These are phyloP conservation scores for Penicillium sp. DNA, from an alignment of 2,329 filamentous ascomycete genomes.

Conservation along the genomic window DNA sequence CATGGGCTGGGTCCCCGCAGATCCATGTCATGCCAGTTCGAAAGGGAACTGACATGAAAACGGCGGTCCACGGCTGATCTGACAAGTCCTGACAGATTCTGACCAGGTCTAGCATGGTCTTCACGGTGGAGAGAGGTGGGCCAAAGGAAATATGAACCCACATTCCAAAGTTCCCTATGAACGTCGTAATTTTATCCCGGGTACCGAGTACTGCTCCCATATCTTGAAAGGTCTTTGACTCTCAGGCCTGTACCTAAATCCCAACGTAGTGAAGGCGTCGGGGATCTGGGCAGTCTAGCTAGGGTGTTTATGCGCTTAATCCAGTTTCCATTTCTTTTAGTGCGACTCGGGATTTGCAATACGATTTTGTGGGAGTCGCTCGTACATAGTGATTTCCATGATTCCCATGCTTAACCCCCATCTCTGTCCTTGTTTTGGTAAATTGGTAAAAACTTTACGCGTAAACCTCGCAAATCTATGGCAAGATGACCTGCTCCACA, in stretches of 20 bases:
- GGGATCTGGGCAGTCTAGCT: not conserved
- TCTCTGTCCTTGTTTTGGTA: too few relatives aligned
- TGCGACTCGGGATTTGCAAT: not conserved
- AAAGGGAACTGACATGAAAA: constrained; percentile 8
- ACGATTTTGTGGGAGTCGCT: not conserved
- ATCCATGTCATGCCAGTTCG: constrained; percentile 7
- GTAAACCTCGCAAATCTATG: not conserved
- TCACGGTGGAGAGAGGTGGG: constrained; percentile 3
- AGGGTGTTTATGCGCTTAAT: not conserved
- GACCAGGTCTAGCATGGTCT: not conserved
- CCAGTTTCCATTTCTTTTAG: not conserved
- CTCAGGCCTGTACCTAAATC: not conserved
- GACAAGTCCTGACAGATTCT: not conserved
- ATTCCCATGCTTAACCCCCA: not conserved
- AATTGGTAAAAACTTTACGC: not conserved
- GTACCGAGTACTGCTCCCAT: not conserved
- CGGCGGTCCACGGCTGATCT: not conserved
- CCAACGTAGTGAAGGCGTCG: constrained; percentile 5
- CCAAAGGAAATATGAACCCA: not conserved
- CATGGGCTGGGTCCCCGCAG: constrained; percentile 13
- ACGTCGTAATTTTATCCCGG: not conserved
- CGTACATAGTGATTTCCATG: not conserved
- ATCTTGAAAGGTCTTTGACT: not conserved
- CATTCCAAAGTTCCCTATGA: not conserved
- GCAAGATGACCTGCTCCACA: not conserved